Evolutionary conservation across 129 eudicot genomes (phyloP), one percentile per base, ranked within the genome.

Genomic region (Sambucus nigra): DNA sequence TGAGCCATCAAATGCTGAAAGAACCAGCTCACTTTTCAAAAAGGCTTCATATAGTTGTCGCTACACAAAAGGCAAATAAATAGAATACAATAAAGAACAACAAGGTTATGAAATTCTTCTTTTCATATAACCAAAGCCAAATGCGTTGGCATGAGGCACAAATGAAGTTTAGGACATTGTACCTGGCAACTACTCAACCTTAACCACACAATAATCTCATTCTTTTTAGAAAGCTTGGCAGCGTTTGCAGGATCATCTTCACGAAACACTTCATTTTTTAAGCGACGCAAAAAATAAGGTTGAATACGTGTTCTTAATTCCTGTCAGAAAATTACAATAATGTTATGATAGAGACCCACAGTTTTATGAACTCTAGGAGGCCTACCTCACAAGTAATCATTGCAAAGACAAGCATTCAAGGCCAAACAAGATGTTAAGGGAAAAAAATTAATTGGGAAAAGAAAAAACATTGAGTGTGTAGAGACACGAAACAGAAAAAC

Each of bases 1-100:
- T 40, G 99, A 92, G 31, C 99, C 94, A 70, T 86, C 99, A 73
- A 81, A 92, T 13, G 95, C 94, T 24, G 99, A 92, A 62, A 92
- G 69, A 33, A 92, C 99, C 55, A 92, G 70, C 71, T 86, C 99
- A 75, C 94, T 82, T 7, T 86, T 92, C 78, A 92, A 71, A 76
- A 82, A 92, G 17, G 99, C 96, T 79, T 82, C 95, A 52, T 92
- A 92, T 0, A 92, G 80, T 59, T 75, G 95, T 5, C 94, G 81
- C 99, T 92, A 73, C 53, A 77, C 19, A 51, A 62, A 68, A 58
- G 21, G 63, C 17, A 62, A 25, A 39, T 47, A 0, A 56, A 29
- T 10, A 68, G 0, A 8, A 51, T 10, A 68, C 2, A 8, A 51
- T 7, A 44, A 38, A n/a, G 10, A 40, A 3, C 13, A 3, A 11